A percentile compares a stretch with the other conserved stretches of the same genome.
Conservation (phyloP, 2,329 filamentous ascomycete species). For the Penicillium sp. region DNA sequence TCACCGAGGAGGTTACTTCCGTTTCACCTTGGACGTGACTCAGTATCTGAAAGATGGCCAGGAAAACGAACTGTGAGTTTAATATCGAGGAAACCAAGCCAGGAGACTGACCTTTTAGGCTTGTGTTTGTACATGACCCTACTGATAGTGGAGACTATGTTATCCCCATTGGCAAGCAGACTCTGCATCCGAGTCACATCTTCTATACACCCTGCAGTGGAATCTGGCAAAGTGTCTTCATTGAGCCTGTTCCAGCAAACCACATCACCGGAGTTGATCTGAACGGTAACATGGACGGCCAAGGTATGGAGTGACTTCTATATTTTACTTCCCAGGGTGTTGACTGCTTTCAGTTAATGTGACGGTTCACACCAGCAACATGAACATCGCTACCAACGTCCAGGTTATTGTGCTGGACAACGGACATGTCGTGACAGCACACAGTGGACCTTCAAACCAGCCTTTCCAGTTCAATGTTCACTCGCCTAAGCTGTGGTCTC, state of each 20-base stretch:
- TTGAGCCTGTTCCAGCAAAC: slow-evolving; percentile 56
- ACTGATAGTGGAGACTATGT: slow-evolving; percentile 54
- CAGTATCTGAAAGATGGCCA: slow-evolving; percentile 38
- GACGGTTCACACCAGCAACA: slow-evolving; percentile 48
- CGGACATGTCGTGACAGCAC: slow-evolving; percentile 42
- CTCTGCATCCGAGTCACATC: slow-evolving; percentile 50
- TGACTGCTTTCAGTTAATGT: slow-evolving; percentile 46
- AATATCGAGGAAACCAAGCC: not conserved
- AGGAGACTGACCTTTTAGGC: slow-evolving; percentile 34
- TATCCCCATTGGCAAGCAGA: slow-evolving; percentile 64
- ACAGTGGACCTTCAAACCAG: slow-evolving; percentile 45
- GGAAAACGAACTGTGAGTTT: slow-evolving; percentile 52
- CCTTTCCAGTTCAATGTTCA: slow-evolving; percentile 53
- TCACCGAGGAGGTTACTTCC: slow-evolving; percentile 58
- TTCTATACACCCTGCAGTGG: slow-evolving; percentile 69
- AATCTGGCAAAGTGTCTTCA: slow-evolving; percentile 70
- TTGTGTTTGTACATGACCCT: slow-evolving; percentile 63
- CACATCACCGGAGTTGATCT: slow-evolving; percentile 58
- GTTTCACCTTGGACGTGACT: slow-evolving; percentile 58
- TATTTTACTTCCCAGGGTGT: not conserved
- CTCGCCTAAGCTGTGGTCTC: slow-evolving; percentile 60
- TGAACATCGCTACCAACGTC: slow-evolving; percentile 31
- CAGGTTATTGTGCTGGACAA: slow-evolving; percentile 38
- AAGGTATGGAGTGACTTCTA: slow-evolving; percentile 36
- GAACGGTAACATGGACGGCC: slow-evolving; percentile 52